A percentile compares a stretch with the other conserved stretches of the same genome.
Conservation (phyloP, 352 stramenopile species). For the Globisporangium spinosum region DNA sequence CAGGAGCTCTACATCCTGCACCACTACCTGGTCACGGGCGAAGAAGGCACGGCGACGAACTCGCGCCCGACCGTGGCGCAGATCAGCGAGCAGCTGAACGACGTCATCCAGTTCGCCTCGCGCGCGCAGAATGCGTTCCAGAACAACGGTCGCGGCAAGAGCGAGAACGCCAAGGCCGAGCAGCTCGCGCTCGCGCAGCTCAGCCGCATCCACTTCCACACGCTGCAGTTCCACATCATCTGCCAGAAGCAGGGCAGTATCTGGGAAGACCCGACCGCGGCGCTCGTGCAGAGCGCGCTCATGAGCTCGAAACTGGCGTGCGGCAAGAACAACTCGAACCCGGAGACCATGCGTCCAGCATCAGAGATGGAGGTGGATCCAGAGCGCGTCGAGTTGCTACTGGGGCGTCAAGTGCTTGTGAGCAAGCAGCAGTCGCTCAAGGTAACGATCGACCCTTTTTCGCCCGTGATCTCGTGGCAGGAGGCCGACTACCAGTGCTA, state of each 20-base stretch:
- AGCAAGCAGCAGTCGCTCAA: slow-evolving; percentile 51
- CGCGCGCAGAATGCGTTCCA: slow-evolving; percentile 46
- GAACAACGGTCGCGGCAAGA: slow-evolving; percentile 20
- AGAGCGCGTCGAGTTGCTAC: slow-evolving; percentile 62
- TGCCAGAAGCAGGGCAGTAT: slow-evolving; percentile 61
- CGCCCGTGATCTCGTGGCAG: slow-evolving; percentile 60
- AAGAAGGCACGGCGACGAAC: slow-evolving; percentile 69
- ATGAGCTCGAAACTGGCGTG: slow-evolving; percentile 84
- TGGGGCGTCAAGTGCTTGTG: slow-evolving; percentile 50
- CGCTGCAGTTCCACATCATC: slow-evolving; percentile 84
- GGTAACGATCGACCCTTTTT: slow-evolving; percentile 63
- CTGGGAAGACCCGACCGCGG: slow-evolving; percentile 67
- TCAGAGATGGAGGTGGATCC: slow-evolving; percentile 69
- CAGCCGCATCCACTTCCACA: slow-evolving; percentile 84
- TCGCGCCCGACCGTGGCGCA: slow-evolving; percentile 69
- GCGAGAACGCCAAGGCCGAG: slow-evolving; percentile 14
- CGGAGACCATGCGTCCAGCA: slow-evolving; percentile 48
- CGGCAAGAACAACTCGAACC: slow-evolving; percentile 43
- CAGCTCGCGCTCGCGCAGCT: slow-evolving; percentile 54
- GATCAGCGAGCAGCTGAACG: slow-evolving; percentile 66
- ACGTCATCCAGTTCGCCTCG: slow-evolving; percentile 59
- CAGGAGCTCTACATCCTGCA: slow-evolving; percentile 83
- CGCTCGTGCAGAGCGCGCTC: slow-evolving; percentile 69
- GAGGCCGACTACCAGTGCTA: slow-evolving; percentile 75
- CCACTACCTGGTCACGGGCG: slow-evolving; percentile 72